Conservation (phyloP, 2,329 filamentous ascomycete species). For the Herpotrichia juniperi region DNA sequence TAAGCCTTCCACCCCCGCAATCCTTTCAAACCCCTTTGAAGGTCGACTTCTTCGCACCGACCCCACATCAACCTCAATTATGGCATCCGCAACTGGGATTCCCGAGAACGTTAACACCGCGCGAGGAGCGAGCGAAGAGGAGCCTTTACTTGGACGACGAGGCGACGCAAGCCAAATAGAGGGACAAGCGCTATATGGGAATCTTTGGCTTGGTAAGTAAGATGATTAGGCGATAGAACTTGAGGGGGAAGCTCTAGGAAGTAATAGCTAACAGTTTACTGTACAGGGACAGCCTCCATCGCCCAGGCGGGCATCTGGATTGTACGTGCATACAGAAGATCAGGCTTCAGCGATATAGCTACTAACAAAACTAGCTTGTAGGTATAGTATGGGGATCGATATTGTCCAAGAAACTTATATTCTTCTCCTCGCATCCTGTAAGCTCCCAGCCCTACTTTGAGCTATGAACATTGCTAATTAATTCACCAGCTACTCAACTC, state of each 20-base stretch:
- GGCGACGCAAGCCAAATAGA: conserved; percentile 77
- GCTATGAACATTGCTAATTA: conserved; percentile 14
- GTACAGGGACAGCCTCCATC: conserved; percentile 76
- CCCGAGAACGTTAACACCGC: conserved; percentile 56
- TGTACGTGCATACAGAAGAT: conserved; percentile 47
- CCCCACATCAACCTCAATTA: conserved; percentile 37
- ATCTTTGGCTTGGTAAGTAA: conserved; percentile 73
- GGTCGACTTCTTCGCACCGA: not conserved
- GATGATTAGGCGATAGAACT: not conserved
- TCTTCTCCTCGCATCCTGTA: conserved; percentile 90
- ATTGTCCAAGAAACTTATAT: conserved; percentile 71
- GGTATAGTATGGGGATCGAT: conserved; percentile 80
- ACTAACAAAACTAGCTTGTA: conserved; percentile 59
- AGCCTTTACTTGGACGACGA: conserved; percentile 72
- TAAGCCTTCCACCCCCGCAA: not conserved
- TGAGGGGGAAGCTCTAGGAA: not conserved
- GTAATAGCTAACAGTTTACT: conserved; percentile 18
- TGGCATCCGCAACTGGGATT: conserved; percentile 73
- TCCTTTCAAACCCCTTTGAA: not conserved
- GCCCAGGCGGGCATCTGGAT: conserved; percentile 81
- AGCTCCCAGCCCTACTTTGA: conserved; percentile 42
- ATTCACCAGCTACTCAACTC: conserved; percentile 58
- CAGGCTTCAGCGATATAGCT: conserved; percentile 1
- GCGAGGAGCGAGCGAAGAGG: conserved; percentile 59
- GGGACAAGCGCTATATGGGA: conserved; percentile 68